These are phyloP conservation scores for Calonectria pteridis DNA, from an alignment of 2,329 filamentous ascomycete species.

Conservation along the genomic window DNA sequence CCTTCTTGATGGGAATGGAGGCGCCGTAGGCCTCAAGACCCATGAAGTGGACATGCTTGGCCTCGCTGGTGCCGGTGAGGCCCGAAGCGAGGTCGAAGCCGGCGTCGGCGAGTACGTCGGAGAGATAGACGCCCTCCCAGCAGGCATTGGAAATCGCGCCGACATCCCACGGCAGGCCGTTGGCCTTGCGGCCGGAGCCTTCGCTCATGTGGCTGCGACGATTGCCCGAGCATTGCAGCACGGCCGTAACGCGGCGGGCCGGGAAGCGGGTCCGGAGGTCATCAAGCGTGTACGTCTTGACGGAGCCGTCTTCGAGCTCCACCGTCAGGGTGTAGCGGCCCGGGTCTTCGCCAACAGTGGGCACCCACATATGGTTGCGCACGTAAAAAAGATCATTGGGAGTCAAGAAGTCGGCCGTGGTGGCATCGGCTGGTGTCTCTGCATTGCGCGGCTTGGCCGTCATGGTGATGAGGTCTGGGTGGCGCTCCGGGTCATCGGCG, in stretches of 20 bases:
- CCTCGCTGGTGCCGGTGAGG: conserved; percentile 51
- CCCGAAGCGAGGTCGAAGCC: conserved; percentile 60
- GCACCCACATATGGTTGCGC: conserved; percentile 75
- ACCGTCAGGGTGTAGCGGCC: conserved; percentile 62
- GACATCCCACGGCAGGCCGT: conserved; percentile 70
- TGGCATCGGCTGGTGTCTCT: conserved; percentile 65
- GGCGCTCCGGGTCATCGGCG: conserved; percentile 63
- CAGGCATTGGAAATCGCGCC: conserved; percentile 72
- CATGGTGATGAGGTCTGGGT: conserved; percentile 63
- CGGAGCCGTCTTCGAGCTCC: conserved; percentile 67
- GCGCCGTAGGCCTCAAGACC: conserved; percentile 72
- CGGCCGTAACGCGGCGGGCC: conserved; percentile 64
- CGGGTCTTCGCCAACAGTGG: conserved; percentile 54
- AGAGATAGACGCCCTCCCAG: conserved; percentile 68
- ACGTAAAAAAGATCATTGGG: conserved; percentile 70
- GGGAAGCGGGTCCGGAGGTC: conserved; percentile 67
- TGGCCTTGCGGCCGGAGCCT: conserved; percentile 58
- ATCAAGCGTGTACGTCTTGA: conserved; percentile 63
- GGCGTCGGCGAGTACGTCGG: conserved; percentile 68
- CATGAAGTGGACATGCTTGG: conserved; percentile 68
- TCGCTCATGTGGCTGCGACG: conserved; percentile 70
- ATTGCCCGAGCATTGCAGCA: conserved; percentile 72
- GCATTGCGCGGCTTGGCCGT: conserved; percentile 72
- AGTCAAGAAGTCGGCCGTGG: conserved; percentile 65
- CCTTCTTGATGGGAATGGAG: conserved; percentile 70